Evolutionary conservation across 371 early-diverging fungal genomes (phyloP), one percentile per base, ranked within the genome.

Genomic region (Mucor piriformis): DNA sequence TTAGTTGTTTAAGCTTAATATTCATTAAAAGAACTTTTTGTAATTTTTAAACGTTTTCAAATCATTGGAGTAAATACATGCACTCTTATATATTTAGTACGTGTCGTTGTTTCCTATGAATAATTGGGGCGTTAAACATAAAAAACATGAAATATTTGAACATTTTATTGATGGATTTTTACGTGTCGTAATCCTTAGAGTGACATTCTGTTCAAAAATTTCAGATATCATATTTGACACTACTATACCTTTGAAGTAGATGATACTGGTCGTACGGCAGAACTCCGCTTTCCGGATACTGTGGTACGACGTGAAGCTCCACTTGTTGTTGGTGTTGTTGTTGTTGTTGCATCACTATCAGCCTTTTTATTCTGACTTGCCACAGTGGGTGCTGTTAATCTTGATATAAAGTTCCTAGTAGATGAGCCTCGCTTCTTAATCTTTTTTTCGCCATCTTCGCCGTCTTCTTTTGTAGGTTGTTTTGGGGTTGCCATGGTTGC

Each of bases 351-450:
- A 3, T 46, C 46, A 11, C 13, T 13, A 23, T 49, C 56, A 15
- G 56, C 24, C 24, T 64, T 64, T 12, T 64, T 64, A 16, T 55
- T 64, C 1, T 27, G 47, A 32, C 65, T 64, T 4, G 65, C 59
- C 1, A 59, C 34, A 3, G 65, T 64, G 6, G 65, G 65, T 0
- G 57, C 50, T 44, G 65, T 64, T 20, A 64, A 43, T 49, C 65
- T 35, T 15, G 59, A 53, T 18, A 64, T 64, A 35, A 64, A 64
- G 20, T 25, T 50, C 20, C 50, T 52, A 20, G 59, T 54, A 15
- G 65, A 54, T 4, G 46, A 51, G 10, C 15, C 32, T 44, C 50
- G 54, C 51, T 59, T 59, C 25, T 51, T 63, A 13, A 54, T 23
- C 24, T 59, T 59, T 15, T 32, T 49, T 10, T 32, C 29, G 10